A percentile compares a stretch with the other conserved stretches of the same genome.
These are phyloP conservation scores for Chlorella sorokiniana DNA, from an alignment of 139 green algal genomes.

Conservation along the genomic window DNA sequence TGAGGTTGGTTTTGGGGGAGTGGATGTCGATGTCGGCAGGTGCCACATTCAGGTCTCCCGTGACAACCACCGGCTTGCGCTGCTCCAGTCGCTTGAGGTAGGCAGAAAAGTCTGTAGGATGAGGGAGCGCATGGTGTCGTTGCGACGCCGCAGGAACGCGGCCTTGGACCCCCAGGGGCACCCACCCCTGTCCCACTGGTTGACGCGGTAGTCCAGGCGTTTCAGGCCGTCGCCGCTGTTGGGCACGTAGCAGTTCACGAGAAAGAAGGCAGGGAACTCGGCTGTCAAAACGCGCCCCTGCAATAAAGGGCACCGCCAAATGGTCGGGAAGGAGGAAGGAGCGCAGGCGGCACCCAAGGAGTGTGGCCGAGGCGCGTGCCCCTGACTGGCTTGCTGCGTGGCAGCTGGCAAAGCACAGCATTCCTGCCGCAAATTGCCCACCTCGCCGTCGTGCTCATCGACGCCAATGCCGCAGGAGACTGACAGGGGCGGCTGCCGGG, in stretches of 20 bases:
- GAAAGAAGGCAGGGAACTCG: slow-evolving; percentile 44
- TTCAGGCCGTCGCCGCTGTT: slow-evolving; percentile 65
- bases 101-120: slow-evolving; percentile 32
- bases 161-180: too few relatives aligned
- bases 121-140: too few relatives aligned
- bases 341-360: background rate
- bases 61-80: slow-evolving; percentile 73
- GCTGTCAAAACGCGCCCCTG: slow-evolving; percentile 51
- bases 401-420: background rate
- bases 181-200: slow-evolving; percentile 51
- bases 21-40: slow-evolving; percentile 81
- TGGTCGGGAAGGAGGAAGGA: background rate
- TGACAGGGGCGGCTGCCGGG: slow-evolving; percentile 40
- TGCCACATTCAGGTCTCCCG: slow-evolving; percentile 57
- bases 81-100: slow-evolving; percentile 49
- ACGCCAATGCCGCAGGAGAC: slow-evolving; percentile 26
- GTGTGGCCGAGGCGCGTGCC: background rate
- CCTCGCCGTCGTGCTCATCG: slow-evolving; percentile 50
- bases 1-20: slow-evolving; percentile 74
- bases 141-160: too few relatives aligned
- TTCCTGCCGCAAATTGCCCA: background rate
- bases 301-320: background rate
- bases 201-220: slow-evolving; percentile 65
- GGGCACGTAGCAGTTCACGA: slow-evolving; percentile 62
- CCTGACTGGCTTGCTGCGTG: too few relatives aligned